Evolutionary conservation across 345 rosid genomes (phyloP), one percentile per base, ranked within the genome.

Genomic region (Hibiscus mutabilis): DNA sequence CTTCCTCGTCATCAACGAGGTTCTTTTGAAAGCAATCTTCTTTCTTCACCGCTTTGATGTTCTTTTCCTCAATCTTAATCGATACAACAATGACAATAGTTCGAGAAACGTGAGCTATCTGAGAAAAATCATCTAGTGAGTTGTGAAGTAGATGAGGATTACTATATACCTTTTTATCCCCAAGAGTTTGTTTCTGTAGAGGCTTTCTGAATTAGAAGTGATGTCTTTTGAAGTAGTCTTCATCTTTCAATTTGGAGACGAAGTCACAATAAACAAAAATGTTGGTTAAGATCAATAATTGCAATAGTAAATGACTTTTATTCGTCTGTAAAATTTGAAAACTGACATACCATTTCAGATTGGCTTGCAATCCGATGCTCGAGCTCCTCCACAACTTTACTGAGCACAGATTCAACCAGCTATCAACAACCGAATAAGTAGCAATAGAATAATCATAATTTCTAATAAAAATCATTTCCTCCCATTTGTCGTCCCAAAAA

Each of bases 331-430:
- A 74, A 74, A 5, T 47, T 66, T 21, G 29, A 52, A 68, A 65
- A 55, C 22, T 68, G 71, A 79, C 84, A 55, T 82, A 92, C 97
- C 93, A 74, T 70, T 44, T 82, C 88, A 79, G 59, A 63, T 73
- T 90, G 97, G 81, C 80, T 86, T 67, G 86, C 79, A 68, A 95
- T 84, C 61, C 97, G 91, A 61, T 83, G 82, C 82, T 92, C 97
- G 79, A 92, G 92, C 86, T 87, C 99, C 79, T 95, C 79, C 21
- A 83, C 88, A 67, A 95, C 89, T 80, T 89, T 90, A 73, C 88
- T 86, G 62, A 95, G 90, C 60, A 95, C 91, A 29, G 97, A 86
- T 85, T 95, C 99, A 81, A 94, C 86, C 83, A 92, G 73, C 99
- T 95, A 80, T 76, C 55, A 53, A 79, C 69, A 65, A 74, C 62